Percentiles rank a stretch among this genome's conserved stretches.
These are phyloP conservation scores for Pythium graminicola DNA, from an alignment of 352 stramenopile genomes.

Conservation along the genomic window DNA sequence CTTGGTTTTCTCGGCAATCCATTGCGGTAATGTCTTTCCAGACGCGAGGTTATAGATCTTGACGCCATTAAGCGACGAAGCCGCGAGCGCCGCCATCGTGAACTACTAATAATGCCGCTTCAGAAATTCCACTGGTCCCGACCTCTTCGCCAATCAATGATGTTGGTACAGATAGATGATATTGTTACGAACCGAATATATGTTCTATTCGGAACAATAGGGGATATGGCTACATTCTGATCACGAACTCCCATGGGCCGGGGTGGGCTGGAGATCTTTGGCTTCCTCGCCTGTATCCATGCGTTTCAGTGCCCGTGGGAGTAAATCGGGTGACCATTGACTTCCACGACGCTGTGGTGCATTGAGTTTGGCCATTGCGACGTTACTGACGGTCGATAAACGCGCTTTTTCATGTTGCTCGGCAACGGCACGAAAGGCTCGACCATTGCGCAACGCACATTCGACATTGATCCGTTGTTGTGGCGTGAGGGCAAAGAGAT, in stretches of 20 bases:
- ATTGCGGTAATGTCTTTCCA: conserved; percentile 92
- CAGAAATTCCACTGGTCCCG: conserved; percentile 12
- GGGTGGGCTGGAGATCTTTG: not conserved
- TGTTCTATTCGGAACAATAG: conserved; percentile 20
- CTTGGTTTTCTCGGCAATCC: conserved; percentile 89
- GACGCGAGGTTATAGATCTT: conserved; percentile 96
- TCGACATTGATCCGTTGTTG: conserved; percentile 54
- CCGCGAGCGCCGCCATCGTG: conserved; percentile 68
- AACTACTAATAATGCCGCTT: conserved; percentile 11
- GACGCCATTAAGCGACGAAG: conserved; percentile 86
- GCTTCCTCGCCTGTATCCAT: conserved; percentile 21
- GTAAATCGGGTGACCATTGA: conserved; percentile 64
- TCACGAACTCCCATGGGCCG: not conserved
- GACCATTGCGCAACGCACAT: conserved; percentile 39
- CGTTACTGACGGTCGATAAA: conserved; percentile 45
- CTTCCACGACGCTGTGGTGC: conserved; percentile 47
- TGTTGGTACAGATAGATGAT: no score
- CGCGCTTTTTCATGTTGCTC: conserved; percentile 50
- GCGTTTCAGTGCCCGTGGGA: conserved; percentile 54
- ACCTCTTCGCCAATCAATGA: conserved; percentile 26
- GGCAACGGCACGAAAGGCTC: conserved; percentile 50
- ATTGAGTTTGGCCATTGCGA: conserved; percentile 63
- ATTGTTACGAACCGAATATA: not conserved
- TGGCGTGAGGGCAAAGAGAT: conserved; percentile 44
- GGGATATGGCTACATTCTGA: conserved; percentile 24